Evolutionary conservation across 345 rosid genomes (phyloP).

Genomic region (Lepidium aucheri): DNA sequence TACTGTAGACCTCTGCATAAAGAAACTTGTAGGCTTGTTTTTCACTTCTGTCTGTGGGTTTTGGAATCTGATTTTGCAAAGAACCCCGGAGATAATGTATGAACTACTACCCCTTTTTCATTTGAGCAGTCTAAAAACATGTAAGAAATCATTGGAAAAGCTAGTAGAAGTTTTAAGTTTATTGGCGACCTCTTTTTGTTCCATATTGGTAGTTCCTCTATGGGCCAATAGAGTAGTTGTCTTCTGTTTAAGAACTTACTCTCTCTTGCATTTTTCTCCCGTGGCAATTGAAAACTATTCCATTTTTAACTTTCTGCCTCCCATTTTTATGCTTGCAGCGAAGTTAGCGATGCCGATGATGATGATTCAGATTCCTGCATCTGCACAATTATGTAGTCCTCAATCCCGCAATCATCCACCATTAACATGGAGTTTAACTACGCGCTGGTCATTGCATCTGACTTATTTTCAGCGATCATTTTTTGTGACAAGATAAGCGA

Average conservation of each 20-base stretch:
- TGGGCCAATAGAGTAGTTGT: neutral
- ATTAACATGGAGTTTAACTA: constrained; percentile 22
- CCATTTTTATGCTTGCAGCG: constrained; percentile 47
- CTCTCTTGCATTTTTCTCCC: neutral
- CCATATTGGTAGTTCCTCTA: neutral
- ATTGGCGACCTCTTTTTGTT: neutral
- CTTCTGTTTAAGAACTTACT: neutral
- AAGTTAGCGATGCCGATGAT: constrained; percentile 71
- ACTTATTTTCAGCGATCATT: constrained; percentile 15
- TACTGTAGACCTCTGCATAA: neutral
- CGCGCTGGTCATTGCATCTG: constrained; percentile 11
- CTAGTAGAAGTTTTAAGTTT: neutral
- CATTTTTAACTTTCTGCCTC: neutral
- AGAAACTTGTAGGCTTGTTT: neutral
- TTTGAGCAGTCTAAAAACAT: neutral
- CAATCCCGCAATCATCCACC: constrained; percentile 4
- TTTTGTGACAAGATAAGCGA: constrained; percentile 14
- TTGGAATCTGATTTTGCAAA: neutral
- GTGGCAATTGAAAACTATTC: neutral
- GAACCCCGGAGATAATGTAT: neutral
- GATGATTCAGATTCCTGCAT: constrained; percentile 76
- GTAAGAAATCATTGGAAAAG: neutral
- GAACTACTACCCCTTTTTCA: neutral
- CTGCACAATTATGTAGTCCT: constrained; percentile 76
- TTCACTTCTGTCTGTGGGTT: neutral